Conservation (phyloP, 805 yeast genomes). For the Ogataea methanolica region DNA sequence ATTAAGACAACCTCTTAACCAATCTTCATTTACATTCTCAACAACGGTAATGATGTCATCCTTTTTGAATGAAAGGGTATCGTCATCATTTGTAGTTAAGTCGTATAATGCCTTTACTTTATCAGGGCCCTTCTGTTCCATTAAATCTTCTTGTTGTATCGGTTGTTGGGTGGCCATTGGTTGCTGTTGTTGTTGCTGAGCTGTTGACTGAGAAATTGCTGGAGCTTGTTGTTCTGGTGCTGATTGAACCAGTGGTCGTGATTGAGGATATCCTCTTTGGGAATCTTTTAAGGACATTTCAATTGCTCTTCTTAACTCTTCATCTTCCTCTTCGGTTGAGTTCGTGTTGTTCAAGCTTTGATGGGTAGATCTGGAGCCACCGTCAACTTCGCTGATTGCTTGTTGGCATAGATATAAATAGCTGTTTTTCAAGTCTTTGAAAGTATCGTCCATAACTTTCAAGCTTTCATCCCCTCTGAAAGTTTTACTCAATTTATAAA, state of each 20-base stretch:
- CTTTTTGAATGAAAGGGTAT: constrained; percentile 78
- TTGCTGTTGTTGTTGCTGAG: constrained; percentile 14
- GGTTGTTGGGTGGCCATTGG: constrained; percentile 14
- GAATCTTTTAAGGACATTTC: constrained; percentile 68
- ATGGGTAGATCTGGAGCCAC: constrained; percentile 6
- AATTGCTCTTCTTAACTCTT: constrained; percentile 71
- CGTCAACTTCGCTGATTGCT: constrained; percentile 26
- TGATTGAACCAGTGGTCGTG: constrained; percentile 3
- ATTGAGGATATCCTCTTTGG: constrained; percentile 25
- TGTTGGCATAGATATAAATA: constrained; percentile 35
- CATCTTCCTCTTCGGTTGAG: constrained; percentile 51
- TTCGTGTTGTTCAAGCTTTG: not conserved
- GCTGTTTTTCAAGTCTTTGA: constrained; percentile 40
- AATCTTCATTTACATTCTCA: constrained; percentile 84
- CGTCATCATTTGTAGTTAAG: constrained; percentile 70
- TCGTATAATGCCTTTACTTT: constrained; percentile 83
- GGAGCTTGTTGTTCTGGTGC: not conserved
- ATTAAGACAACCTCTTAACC: constrained; percentile 89
- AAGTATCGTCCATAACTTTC: constrained; percentile 61
- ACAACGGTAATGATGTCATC: constrained; percentile 87
- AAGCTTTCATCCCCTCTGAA: constrained; percentile 76
- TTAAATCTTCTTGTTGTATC: constrained; percentile 8
- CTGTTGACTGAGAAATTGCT: constrained; percentile 4
- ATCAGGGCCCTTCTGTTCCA: constrained; percentile 13
- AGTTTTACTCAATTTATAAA: constrained; percentile 59